Conservation (phyloP, 2,329 filamentous ascomycete genomes). For the Penicillium concentricum region DNA sequence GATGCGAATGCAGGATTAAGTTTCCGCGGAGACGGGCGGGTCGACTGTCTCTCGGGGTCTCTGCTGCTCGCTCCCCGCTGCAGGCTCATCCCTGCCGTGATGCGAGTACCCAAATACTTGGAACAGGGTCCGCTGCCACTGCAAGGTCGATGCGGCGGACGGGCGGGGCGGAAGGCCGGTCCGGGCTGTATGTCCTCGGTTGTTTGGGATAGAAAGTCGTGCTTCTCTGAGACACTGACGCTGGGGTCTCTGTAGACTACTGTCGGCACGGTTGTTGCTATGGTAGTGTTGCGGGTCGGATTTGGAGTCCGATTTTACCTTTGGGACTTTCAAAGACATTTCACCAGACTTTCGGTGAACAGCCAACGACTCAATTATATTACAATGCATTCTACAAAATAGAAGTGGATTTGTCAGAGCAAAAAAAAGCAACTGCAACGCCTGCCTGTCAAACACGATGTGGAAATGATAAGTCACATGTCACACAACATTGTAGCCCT, state of each 20-base stretch:
- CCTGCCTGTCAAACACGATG: constrained; percentile 4
- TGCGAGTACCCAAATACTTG: constrained; percentile 10
- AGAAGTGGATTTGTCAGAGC: not conserved
- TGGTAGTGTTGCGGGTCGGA: not conserved
- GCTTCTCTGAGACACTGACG: constrained; percentile 11
- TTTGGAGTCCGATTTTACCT: not conserved
- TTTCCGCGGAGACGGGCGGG: constrained; percentile 2
- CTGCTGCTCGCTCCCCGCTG: constrained; percentile 10
- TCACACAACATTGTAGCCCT: not conserved
- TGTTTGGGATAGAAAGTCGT: constrained; percentile 3
- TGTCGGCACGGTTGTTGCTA: constrained; percentile 11
- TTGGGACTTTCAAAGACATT: not conserved
- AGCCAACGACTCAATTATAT: not conserved
- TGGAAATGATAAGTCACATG: not conserved
- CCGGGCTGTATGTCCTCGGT: not conserved
- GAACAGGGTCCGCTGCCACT: constrained; percentile 8
- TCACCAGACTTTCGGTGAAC: not conserved
- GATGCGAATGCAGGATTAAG: not conserved
- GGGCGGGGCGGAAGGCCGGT: constrained; percentile 9
- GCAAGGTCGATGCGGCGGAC: constrained; percentile 15
- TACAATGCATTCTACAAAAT: not conserved
- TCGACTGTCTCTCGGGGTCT: constrained; percentile 1
- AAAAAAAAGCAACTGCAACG: not conserved
- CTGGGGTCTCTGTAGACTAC: constrained; percentile 8
- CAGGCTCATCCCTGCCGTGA: constrained; percentile 7